Percentiles rank a stretch among this genome's conserved stretches.
Conservation (phyloP, 2,329 filamentous ascomycete genomes). For the Parastagonospora nodorum region DNA sequence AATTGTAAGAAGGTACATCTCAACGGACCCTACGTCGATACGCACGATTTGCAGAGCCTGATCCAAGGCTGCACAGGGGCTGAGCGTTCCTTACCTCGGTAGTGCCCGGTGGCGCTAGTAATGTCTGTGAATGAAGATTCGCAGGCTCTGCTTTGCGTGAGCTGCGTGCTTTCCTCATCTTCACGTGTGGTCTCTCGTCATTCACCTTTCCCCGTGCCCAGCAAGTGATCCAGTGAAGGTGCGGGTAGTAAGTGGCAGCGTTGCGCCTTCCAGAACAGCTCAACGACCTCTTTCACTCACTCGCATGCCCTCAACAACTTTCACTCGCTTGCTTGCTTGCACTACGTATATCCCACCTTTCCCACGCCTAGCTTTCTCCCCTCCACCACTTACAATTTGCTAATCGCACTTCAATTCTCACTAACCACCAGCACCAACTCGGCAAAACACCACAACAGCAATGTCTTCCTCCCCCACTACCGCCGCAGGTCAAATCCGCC, state of each 20-base stretch:
- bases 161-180: background rate
- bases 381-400: background rate
- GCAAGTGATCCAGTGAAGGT: too few species aligned
- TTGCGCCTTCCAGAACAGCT: background rate
- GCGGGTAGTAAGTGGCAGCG: too few species aligned
- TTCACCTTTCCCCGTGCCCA: background rate
- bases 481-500: constrained; percentile 3
- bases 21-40: background rate
- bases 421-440: background rate
- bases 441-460: background rate
- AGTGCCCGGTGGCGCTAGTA: background rate
- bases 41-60: too few species aligned
- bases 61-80: background rate
- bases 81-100: too few species aligned
- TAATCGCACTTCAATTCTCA: background rate
- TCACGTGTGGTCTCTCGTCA: background rate
- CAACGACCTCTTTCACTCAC: background rate
- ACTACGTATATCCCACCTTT: background rate
- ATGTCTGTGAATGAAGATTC: background rate
- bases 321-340: background rate
- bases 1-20: constrained; percentile 19
- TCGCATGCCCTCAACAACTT: background rate
- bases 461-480: constrained; percentile 7
- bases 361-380: background rate
- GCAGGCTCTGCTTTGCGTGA: background rate